Evolutionary conservation across 345 rosid genomes (phyloP), one percentile per base, ranked within the genome.

Genomic region (Gossypium raimondii): DNA sequence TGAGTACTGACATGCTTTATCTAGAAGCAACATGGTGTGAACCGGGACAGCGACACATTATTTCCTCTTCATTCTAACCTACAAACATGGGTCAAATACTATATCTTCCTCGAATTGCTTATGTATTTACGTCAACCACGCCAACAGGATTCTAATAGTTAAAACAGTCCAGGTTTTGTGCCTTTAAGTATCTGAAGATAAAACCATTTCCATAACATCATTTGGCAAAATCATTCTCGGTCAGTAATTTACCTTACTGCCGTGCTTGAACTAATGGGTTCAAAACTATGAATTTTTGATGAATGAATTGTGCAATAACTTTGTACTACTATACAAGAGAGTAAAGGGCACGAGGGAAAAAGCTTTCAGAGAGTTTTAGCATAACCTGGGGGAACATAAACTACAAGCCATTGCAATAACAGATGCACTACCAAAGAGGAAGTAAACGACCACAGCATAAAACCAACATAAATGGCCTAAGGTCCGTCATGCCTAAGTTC

Each of bases 1-100:
- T 43, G 27, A 53, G 25, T 9, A 70, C 48, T 43, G 47, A 60
- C n/a, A 38, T 45, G 67, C 62, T 51, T 60, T 48, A 43, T 62
- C 72, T 47, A 75, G 10, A 67, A 60, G 52, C 65, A 18, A 16
- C 64, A 47, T 18, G 66, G 56, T n/a, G 34, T 22, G 61, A 51
- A 65, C 47, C 38, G 12, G 55, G 34, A 60, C 51, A 24, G 17
- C 12, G 16, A 64, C 18, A n/a, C 1, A 41, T 43, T 11, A 10
- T 64, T 64, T 17, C 25, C 68, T 41, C 25, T n/a, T 38, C n/a
- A 52, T 70, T 70, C 45, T 51, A n/a, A 17, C 24, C 18, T 17
- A 70, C 61, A 69, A 69, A 25, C 9, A 3, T 3, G 44, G 44
- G 44, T 9, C 9, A 51, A 50, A 16, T 1, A 51, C 9, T 10